Conservation (phyloP, 2,329 filamentous ascomycete species). For the Chaetomium globosum region DNA sequence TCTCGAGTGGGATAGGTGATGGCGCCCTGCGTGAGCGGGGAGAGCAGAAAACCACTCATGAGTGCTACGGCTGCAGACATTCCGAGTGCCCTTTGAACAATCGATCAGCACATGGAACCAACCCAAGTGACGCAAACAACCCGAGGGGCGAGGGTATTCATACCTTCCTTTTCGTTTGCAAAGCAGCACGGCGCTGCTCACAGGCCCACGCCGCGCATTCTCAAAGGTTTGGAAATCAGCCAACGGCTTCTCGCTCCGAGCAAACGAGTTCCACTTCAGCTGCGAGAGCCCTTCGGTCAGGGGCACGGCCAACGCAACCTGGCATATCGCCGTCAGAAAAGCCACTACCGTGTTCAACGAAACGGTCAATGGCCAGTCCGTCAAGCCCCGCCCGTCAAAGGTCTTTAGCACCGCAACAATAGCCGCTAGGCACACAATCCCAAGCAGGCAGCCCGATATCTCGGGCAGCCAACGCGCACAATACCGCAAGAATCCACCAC, state of each 20-base stretch:
- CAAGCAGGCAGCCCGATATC: conserved; percentile 33
- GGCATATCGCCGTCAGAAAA: conserved; percentile 38
- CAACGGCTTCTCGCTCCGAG: conserved; percentile 34
- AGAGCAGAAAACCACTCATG: conserved; percentile 33
- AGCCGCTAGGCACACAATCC: conserved; percentile 31
- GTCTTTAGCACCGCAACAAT: conserved; percentile 30
- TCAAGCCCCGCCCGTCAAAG: conserved; percentile 33
- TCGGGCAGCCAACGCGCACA: conserved; percentile 33
- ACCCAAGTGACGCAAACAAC: not conserved
- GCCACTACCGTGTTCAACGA: conserved; percentile 40
- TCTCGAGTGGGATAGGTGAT: conserved; percentile 33
- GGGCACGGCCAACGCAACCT: conserved; percentile 36
- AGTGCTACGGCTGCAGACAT: conserved; percentile 36
- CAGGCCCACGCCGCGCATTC: conserved; percentile 35
- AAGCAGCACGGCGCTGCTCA: conserved; percentile 34
- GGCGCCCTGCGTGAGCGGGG: conserved; percentile 35
- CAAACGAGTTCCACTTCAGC: conserved; percentile 43
- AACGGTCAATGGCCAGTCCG: conserved; percentile 35
- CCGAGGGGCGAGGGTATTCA: not conserved
- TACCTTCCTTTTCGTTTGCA: conserved; percentile 34
- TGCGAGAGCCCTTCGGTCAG: conserved; percentile 39
- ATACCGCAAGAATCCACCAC: conserved; percentile 6
- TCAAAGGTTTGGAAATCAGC: conserved; percentile 40
- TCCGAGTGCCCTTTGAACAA: conserved; percentile 33
- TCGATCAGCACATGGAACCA: conserved; percentile 17